These are phyloP conservation scores for Erysiphe pulchra DNA, from an alignment of 2,329 filamentous ascomycete species.

Conservation along the genomic window DNA sequence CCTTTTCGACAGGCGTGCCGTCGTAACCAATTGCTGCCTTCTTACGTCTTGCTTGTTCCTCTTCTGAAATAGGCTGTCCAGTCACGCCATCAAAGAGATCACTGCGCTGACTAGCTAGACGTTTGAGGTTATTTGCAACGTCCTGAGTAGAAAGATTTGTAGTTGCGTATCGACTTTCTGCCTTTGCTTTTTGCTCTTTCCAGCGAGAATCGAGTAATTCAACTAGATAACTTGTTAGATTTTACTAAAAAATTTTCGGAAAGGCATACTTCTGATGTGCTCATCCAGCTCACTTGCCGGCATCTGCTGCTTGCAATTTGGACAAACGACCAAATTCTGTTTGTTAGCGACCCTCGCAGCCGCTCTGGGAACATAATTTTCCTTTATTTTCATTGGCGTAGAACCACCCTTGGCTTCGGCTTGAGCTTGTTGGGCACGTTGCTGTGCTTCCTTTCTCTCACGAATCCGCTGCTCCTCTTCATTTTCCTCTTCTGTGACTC, in stretches of 20 bases:
- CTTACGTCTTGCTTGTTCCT: slow-evolving; percentile 52
- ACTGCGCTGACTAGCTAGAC: slow-evolving; percentile 66
- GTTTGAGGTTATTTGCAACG: slow-evolving; percentile 82
- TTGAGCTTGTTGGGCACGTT: slow-evolving; percentile 48
- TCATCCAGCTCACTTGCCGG: slow-evolving; percentile 69
- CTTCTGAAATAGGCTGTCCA: slow-evolving; percentile 42
- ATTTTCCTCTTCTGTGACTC: slow-evolving; percentile 22
- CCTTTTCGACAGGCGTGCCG: slow-evolving; percentile 30
- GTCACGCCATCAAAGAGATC: slow-evolving; percentile 64
- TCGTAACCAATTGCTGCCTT: slow-evolving; percentile 45
- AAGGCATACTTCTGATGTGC: slow-evolving; percentile 55
- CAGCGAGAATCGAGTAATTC: slow-evolving; percentile 81
- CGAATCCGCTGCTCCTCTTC: slow-evolving; percentile 37
- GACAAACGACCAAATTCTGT: slow-evolving; percentile 47
- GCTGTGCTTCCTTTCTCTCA: slow-evolving; percentile 32
- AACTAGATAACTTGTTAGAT: slow-evolving; percentile 19
- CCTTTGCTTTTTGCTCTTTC: slow-evolving; percentile 86
- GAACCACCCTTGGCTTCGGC: slow-evolving; percentile 46
- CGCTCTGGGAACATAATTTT: slow-evolving; percentile 74
- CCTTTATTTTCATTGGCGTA: slow-evolving; percentile 66
- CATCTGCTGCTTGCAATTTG: slow-evolving; percentile 80
- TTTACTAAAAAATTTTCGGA: background rate
- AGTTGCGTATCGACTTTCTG: slow-evolving; percentile 58
- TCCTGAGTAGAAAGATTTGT: slow-evolving; percentile 72
- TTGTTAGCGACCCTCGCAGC: slow-evolving; percentile 44